A percentile compares a stretch with the other conserved stretches of the same genome.
phyloP scores from a whole-genome alignment of 164 flowering plant genomes.

The Malania oleifera region DNA sequence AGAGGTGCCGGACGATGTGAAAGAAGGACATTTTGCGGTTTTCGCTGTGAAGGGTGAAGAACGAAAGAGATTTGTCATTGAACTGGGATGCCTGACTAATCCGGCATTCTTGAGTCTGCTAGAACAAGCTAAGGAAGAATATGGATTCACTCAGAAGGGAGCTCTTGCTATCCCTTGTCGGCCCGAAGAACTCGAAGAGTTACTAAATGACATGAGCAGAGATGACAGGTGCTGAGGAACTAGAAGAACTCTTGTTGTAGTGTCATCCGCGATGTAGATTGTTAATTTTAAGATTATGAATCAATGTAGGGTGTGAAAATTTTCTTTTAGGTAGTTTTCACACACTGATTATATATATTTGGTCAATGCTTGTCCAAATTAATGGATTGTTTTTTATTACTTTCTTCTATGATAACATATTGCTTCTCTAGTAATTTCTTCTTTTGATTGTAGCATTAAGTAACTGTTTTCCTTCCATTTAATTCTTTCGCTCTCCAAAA shows the following conservation, averaged over 20 bases:
- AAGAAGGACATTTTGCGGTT: constrained; percentile 48
- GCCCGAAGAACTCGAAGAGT: constrained; percentile 32
- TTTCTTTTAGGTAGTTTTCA: too few species aligned
- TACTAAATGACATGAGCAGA: constrained; percentile 16
- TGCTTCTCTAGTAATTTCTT: too few species aligned
- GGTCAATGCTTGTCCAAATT: too few species aligned
- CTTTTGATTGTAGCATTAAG: too few species aligned
- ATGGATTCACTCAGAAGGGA: constrained; percentile 43
- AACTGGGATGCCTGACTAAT: constrained; percentile 22
- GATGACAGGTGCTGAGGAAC: neutral
- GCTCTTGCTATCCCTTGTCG: constrained; percentile 44
- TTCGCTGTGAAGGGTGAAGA: constrained; percentile 26
- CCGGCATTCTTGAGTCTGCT: constrained; percentile 44
- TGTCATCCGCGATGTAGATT: too few species aligned
- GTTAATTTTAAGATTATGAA: too few species aligned
- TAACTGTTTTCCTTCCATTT: too few species aligned
- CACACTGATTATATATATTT: too few species aligned
- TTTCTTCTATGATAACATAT: too few species aligned
- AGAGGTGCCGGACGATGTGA: constrained; percentile 34
- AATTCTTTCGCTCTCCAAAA: too few species aligned
- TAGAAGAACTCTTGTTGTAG: neutral
- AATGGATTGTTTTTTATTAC: too few species aligned
- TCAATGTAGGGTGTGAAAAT: too few species aligned
- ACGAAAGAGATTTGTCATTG: constrained; percentile 37
- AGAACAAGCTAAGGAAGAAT: constrained; percentile 48